These are phyloP conservation scores for Suillus hirtellus DNA, from an alignment of 768 basidiomycete genomes.

Conservation along the genomic window DNA sequence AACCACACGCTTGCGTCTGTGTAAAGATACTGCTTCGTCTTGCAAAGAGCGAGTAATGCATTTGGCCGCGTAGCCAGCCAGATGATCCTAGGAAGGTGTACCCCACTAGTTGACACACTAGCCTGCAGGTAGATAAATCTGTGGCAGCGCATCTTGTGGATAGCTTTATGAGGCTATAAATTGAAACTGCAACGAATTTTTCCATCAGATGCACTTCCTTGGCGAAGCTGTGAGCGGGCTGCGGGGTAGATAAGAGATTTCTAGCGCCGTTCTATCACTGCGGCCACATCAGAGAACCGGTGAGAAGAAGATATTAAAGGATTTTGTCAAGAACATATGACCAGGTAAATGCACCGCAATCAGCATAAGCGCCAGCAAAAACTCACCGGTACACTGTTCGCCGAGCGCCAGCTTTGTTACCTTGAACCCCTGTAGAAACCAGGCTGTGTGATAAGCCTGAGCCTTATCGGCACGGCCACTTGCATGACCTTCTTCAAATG, in stretches of 20 bases:
- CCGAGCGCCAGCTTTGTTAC: not conserved
- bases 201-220: not conserved
- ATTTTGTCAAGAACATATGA: too few relatives aligned
- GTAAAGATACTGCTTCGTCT: not conserved
- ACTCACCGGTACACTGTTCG: too few relatives aligned
- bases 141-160: not conserved
- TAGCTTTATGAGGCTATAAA: not conserved
- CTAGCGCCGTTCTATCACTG: not conserved
- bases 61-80: not conserved
- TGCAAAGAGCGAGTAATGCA: not conserved
- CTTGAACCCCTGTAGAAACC: conserved; percentile 4
- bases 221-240: not conserved
- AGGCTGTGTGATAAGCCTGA: conserved; percentile 7
- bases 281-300: too few relatives aligned
- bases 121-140: not conserved
- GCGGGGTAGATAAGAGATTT: not conserved
- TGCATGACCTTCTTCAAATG: not conserved
- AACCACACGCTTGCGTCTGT: not conserved
- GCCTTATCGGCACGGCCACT: not conserved
- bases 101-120: not conserved
- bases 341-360: too few relatives aligned
- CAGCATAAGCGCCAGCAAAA: too few relatives aligned
- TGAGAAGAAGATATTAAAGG: too few relatives aligned
- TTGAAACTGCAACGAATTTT: not conserved
- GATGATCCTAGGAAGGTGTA: not conserved